These are phyloP conservation scores for Aspergillus avenaceus DNA, from an alignment of 495 filamentous ascomycete species.

Conservation along the genomic window DNA sequence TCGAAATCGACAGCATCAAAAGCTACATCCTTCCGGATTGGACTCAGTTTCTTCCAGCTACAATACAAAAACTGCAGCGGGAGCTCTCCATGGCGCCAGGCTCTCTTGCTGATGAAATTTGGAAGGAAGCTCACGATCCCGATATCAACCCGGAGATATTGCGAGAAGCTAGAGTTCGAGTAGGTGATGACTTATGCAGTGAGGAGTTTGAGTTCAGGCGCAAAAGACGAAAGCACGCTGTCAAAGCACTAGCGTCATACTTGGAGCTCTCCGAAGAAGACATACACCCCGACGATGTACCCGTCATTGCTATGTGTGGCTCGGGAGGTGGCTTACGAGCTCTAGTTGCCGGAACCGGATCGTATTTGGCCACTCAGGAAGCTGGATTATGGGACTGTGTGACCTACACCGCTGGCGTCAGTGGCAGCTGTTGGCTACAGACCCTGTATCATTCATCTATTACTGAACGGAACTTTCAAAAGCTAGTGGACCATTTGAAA, in stretches of 20 bases:
- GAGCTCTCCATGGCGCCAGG: conserved; percentile 84
- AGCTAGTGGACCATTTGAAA: conserved; percentile 80
- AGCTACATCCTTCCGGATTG: conserved; percentile 76
- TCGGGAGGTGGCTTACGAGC: conserved; percentile 89
- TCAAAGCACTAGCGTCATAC: conserved; percentile 73
- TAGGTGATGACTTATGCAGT: conserved; percentile 75
- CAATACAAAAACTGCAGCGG: conserved; percentile 76
- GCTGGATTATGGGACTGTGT: conserved; percentile 87
- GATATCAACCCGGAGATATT: conserved; percentile 80
- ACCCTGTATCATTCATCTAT: conserved; percentile 85
- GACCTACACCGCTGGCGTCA: conserved; percentile 92
- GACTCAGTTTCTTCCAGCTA: conserved; percentile 70
- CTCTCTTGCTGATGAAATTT: conserved; percentile 86
- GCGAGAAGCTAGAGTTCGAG: conserved; percentile 72
- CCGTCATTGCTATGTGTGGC: conserved; percentile 86
- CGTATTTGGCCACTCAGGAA: conserved; percentile 73
- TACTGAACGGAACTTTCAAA: conserved; percentile 55
- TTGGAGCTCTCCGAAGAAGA: conserved; percentile 71
- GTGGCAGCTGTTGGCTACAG: conserved; percentile 94
- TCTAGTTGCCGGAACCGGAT: conserved; percentile 83
- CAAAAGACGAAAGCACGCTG: conserved; percentile 59
- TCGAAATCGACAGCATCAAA: conserved; percentile 60
- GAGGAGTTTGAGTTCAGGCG: conserved; percentile 73
- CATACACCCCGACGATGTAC: conserved; percentile 89
- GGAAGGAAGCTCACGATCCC: conserved; percentile 83